Base-by-base conservation (phyloP, 2,329 filamentous ascomycete genomes). In the Ceratocystis eucalypticola region DNA sequence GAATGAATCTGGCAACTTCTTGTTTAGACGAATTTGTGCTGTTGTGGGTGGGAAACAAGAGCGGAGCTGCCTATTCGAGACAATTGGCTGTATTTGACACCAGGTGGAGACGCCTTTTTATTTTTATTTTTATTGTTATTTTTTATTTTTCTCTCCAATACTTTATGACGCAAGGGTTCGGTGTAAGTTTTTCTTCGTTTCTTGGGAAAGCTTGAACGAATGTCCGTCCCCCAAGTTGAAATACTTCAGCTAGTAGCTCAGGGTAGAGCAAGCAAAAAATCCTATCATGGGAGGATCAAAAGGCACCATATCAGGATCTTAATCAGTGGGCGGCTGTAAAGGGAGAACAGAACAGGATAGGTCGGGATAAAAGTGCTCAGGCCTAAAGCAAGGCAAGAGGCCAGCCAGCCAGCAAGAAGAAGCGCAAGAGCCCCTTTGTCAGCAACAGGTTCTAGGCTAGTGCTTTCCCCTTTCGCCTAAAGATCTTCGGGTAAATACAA, bases 401-500 rank as follows among this genome's bases (percentile, higher is more conserved):
- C 30, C 6, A 33, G 30, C 30, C 6, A 33, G 30, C 30, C 30
- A 33, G 6, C 5, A 7, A 6, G 30, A 33, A 33, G 48, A 50
- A 50, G 48, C 48, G 48, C n/a, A 48, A 12, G 12, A 50, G 8
- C 17, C 48, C 17, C 7, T 25, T 50, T 25, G 17, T 50, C n/a
- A 22, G 48, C 48, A 50, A 25, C 22, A 57, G 5, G 28, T 33
- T 8, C 25, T 8, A 55, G 30, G 10, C 22, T 57, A 17, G 17
- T 57, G 12, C 28, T 57, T 30, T 30, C 20, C 53, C 10, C 22
- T 30, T 30, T 57, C 53, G 53, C 53, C 53, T 57, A 57, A 33
- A 57, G 53, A 15, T 57, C 2, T 57, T 57, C 53, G 53, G 53
- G 22, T 57, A 57, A 57, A 57, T 57, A 33, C 22, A 57, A 57